Base-by-base conservation (phyloP, 2,329 filamentous ascomycete genomes). In the Penicillium brasilianum region DNA sequence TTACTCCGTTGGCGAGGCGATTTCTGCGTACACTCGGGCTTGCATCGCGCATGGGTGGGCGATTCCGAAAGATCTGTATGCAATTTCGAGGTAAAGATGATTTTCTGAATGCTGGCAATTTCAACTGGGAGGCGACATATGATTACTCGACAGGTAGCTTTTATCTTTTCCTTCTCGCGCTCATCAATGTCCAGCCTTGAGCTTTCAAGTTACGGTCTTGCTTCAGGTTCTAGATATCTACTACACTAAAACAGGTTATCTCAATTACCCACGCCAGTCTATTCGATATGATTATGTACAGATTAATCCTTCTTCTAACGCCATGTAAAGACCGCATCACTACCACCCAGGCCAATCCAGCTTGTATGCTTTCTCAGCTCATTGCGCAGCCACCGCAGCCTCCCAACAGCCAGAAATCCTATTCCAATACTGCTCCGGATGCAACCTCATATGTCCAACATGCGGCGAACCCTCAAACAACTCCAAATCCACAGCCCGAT, bases 11-110 rank as follows among this genome's bases (percentile, higher is more conserved):
- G 73, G 72, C 0, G 92, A 96, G 73, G 93, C 92, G 0, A 80
- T 92, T 1, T 84, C 87, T 0, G 92, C 91, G 2, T 97, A 90
- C 71, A 79, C 82, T 32, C 85, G 92, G 55, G 89, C 89, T 11
- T 92, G 90, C 61, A 66, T 63, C 0, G 67, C 77, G 4, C 93
- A 96, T 77, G 89, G 90, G 0, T 96, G 92, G 92, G 73, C 81
- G 51, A 79, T 93, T 3, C 91, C 92, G 0, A 73, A 77, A 4
- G 89, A 89, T 44, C 83, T 93, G 62, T 70, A 75, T 11, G 75
- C 80, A 63, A 82, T 84, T 41, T 53, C 55, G n/a, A 69, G 66
- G 69, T 60, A 22, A 51, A 37, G 22, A 14, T 28, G 51, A 11
- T 14, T 5, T 20, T 51, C n/a, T 20, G 11, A 30, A 36, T n/a